phyloP scores from a whole-genome alignment of 257 asterid genomes.

The Solanum arcanum region DNA sequence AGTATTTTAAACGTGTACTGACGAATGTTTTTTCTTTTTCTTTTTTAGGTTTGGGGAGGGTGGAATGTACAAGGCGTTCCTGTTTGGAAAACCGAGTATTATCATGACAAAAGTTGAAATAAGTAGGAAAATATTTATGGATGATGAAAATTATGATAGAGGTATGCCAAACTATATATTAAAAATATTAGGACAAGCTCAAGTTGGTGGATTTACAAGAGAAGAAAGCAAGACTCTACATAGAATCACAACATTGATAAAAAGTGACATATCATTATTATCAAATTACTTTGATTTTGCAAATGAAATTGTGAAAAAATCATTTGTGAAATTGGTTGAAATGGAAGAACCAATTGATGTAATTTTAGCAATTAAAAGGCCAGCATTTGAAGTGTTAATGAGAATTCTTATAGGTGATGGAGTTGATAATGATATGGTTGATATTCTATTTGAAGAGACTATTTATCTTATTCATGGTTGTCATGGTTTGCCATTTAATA shows the following conservation, averaged over 20 bases:
- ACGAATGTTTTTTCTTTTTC: too few relatives aligned
- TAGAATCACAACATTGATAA: not conserved
- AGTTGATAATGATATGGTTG: not conserved
- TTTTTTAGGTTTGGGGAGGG: not conserved
- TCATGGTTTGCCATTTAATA: not conserved
- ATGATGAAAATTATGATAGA: not conserved
- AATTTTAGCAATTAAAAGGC: not conserved
- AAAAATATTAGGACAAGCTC: not conserved
- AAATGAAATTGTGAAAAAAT: not conserved
- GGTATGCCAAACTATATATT: not conserved
- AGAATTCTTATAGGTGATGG: not conserved
- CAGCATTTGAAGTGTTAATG: not conserved
- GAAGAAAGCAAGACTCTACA: not conserved
- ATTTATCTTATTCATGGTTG: not conserved
- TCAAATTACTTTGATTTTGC: not conserved
- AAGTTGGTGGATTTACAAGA: not conserved
- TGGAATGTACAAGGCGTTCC: not conserved
- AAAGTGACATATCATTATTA: not conserved
- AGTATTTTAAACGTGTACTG: not conserved
- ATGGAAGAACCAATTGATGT: not conserved
- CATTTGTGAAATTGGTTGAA: not conserved
- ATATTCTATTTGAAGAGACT: not conserved
- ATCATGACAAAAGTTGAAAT: not conserved
- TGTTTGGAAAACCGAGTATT: not conserved
- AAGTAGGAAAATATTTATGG: not conserved